phyloP scores from a whole-genome alignment of 352 stramenopile species.

The Discostella stelligera region DNA sequence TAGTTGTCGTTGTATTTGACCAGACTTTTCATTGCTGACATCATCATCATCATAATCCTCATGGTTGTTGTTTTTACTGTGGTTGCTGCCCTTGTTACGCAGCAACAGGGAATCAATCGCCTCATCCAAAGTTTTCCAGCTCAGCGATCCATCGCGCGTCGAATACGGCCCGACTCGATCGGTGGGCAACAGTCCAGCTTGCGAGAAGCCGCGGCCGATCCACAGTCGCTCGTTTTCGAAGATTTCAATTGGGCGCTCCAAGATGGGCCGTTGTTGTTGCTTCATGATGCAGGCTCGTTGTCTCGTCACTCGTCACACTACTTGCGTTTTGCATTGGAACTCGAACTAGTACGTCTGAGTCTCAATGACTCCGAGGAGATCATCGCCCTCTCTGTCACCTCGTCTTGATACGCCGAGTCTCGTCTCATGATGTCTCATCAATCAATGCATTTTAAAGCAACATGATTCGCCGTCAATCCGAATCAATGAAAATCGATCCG shows the following conservation, averaged over 20 bases:
- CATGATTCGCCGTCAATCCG: too few relatives aligned
- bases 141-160: constrained; percentile 53
- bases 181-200: constrained; percentile 54
- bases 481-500: too few relatives aligned
- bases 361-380: too few relatives aligned
- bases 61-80: too few relatives aligned
- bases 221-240: constrained; percentile 67
- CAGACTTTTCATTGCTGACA: constrained; percentile 5
- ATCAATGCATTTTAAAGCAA: too few relatives aligned
- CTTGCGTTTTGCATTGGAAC: not conserved
- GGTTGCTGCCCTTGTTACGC: constrained; percentile 15
- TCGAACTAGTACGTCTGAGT: too few relatives aligned
- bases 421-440: too few relatives aligned
- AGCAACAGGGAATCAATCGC: constrained; percentile 44
- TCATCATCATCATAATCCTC: constrained; percentile 19
- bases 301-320: too few relatives aligned
- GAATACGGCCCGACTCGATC: constrained; percentile 54
- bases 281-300: constrained; percentile 24
- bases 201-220: constrained; percentile 60
- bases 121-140: constrained; percentile 55
- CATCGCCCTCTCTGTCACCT: too few relatives aligned
- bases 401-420: too few relatives aligned
- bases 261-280: too few relatives aligned
- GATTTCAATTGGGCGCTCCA: constrained; percentile 47
- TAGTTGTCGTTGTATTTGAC: not conserved